These are phyloP conservation scores for Tetrastigma voinierianum DNA, from an alignment of 164 flowering plant genomes.

Conservation along the genomic window DNA sequence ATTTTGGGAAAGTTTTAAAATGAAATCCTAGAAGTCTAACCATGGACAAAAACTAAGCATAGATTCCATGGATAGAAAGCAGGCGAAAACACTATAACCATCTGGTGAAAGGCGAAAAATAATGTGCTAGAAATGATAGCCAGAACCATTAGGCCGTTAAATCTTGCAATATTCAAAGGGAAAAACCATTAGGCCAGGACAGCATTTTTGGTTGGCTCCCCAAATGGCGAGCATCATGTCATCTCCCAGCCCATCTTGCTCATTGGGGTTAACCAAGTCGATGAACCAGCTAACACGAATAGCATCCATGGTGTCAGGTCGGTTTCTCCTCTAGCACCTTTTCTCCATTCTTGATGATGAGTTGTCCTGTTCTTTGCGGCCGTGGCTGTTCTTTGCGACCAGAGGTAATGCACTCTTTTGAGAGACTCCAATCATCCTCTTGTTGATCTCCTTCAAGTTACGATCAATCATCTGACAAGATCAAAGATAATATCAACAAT, in stretches of 20 bases:
- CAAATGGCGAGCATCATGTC: slow-evolving; percentile 6
- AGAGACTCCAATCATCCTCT: slow-evolving; percentile 22
- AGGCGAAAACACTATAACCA: too few relatives aligned
- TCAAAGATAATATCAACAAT: slow-evolving; percentile 42
- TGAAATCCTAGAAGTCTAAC: too few relatives aligned
- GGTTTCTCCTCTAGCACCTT: not conserved
- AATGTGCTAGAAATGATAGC: too few relatives aligned
- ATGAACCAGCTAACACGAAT: slow-evolving; percentile 23
- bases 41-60: too few relatives aligned
- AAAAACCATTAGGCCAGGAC: slow-evolving; percentile 19
- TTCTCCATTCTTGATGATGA: not conserved
- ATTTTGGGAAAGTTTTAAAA: too few relatives aligned
- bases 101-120: too few relatives aligned
- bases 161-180: slow-evolving; percentile 6
- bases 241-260: slow-evolving; percentile 9
- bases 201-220: slow-evolving; percentile 7
- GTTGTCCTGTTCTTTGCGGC: not conserved
- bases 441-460: slow-evolving; percentile 31
- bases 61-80: too few relatives aligned
- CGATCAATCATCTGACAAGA: slow-evolving; percentile 45
- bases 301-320: slow-evolving; percentile 7
- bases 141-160: too few relatives aligned
- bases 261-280: slow-evolving; percentile 14
- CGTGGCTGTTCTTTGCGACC: not conserved
- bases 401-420: not conserved